Base-by-base conservation (phyloP, 768 basidiomycete species). In the Xerocomellus dryophilus region DNA sequence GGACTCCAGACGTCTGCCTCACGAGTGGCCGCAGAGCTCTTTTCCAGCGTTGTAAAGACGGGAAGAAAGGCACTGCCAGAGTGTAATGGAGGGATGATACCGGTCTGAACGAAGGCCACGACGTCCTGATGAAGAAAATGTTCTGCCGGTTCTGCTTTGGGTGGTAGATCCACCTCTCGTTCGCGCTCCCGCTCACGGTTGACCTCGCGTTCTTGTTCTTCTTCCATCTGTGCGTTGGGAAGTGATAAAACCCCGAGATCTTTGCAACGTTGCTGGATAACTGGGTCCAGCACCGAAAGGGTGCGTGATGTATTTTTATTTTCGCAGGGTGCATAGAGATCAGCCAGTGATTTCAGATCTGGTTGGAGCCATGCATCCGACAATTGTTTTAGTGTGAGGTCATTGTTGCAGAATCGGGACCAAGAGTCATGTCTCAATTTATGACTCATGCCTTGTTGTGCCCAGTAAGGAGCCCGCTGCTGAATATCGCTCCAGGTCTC, bases 161-260 rank as follows among this genome's bases (percentile, higher is more conserved):
- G 61, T 10, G 75, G 72, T 15, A 73, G 61, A 54, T 77, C 63
- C 5, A 71, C 54, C 45, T 78, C 63, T 4, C 61, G 61, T 57
- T 79, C 76, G 21, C 59, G 58, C 56, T 78, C 77, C 4, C 70
- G 63, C 54, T 79, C 78, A 34, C 73, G 74, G 2, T 55, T 59
- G 3, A 79, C 67, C 50, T 79, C 76, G 39, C 76, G 61, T 59
- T 79, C 78, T 47, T 75, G 76, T 44, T 78, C 75, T 51, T 80
- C 76, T 20, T 71, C 71, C 53, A 76, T 48, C 14, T 45, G 56
- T 20, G 45, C 51, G 21, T 60, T 51, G 2, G 53, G 59, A 10
- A 48, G 29, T 1, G 53, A 49, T 5, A 42, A 7, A 20, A 61
- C n/a, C 0, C 62, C 62, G 4, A 61, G 59, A 12, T 48, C 18